These are phyloP conservation scores for Penicillium sp. DNA, from an alignment of 2,329 filamentous ascomycete species.

Conservation along the genomic window DNA sequence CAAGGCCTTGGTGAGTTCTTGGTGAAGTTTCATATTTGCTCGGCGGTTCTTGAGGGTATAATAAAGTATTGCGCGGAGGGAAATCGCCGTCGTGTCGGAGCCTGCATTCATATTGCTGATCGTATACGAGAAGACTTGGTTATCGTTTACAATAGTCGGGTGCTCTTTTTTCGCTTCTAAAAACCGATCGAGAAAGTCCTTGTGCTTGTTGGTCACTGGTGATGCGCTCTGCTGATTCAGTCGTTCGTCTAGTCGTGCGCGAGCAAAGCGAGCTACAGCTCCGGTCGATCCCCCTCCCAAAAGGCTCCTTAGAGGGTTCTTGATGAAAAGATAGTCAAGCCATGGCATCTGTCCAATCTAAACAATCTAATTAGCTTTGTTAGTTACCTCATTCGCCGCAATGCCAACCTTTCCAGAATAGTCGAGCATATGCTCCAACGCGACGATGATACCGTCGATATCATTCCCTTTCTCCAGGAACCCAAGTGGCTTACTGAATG, in stretches of 20 bases:
- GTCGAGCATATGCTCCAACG: constrained; percentile 28
- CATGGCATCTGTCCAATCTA: constrained; percentile 36
- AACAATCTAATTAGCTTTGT: not conserved
- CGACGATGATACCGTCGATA: constrained; percentile 32
- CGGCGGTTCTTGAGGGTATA: constrained; percentile 26
- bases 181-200: constrained; percentile 32
- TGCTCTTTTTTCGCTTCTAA: constrained; percentile 26
- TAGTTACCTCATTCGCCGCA: no score
- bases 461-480: constrained; percentile 35
- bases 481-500: constrained; percentile 33
- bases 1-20: constrained; percentile 47
- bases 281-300: constrained; percentile 18
- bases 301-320: constrained; percentile 29
- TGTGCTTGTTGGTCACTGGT: not conserved
- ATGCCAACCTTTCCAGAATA: constrained; percentile 22
- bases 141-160: constrained; percentile 26
- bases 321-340: constrained; percentile 35
- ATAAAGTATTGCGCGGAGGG: constrained; percentile 34
- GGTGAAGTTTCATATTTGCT: constrained; percentile 39
- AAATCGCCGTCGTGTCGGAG: constrained; percentile 37
- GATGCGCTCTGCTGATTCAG: constrained; percentile 4
- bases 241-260: constrained; percentile 19
- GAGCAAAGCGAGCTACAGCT: constrained; percentile 24
- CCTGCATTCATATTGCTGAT: constrained; percentile 33
- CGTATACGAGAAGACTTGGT: constrained; percentile 26